Evolutionary conservation across 805 yeast genomes (phyloP).

Genomic region (Starmerella stigmatis): DNA sequence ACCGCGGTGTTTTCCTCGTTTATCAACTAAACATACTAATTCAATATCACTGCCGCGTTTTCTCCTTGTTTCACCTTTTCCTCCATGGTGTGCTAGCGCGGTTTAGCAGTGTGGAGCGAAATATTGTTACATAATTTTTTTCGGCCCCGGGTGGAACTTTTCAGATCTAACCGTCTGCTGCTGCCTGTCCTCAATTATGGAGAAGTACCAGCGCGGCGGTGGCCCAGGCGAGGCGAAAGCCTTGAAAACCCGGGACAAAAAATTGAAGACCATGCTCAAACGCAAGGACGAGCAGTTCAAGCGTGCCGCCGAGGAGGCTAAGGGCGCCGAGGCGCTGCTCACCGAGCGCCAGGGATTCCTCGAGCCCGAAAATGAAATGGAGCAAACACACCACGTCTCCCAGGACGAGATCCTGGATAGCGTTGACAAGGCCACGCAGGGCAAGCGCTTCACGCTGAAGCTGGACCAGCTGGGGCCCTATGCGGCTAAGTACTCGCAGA

Average conservation of each 20-base stretch:
- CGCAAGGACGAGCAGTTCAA: constrained; percentile 60
- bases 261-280: constrained; percentile 34
- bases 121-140: constrained; percentile 4
- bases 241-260: constrained; percentile 43
- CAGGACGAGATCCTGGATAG: constrained; percentile 67
- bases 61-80: too few species aligned
- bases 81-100: too few species aligned
- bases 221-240: constrained; percentile 37
- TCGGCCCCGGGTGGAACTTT: neutral
- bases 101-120: too few species aligned
- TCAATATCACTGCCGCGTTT: too few species aligned
- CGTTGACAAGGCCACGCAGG: constrained; percentile 68
- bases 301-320: constrained; percentile 73
- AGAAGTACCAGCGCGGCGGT: constrained; percentile 32
- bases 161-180: neutral
- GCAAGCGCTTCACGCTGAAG: constrained; percentile 60
- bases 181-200: constrained; percentile 12
- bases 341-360: constrained; percentile 78
- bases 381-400: constrained; percentile 71
- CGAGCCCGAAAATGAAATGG: constrained; percentile 90
- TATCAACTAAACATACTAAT: too few species aligned
- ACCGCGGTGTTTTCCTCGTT: too few species aligned
- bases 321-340: constrained; percentile 71
- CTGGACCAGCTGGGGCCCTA: constrained; percentile 82
- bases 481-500: constrained; percentile 62